A percentile compares a stretch with the other conserved stretches of the same genome.
These are phyloP conservation scores for Calocera cornea DNA, from an alignment of 768 basidiomycete species.

Conservation along the genomic window DNA sequence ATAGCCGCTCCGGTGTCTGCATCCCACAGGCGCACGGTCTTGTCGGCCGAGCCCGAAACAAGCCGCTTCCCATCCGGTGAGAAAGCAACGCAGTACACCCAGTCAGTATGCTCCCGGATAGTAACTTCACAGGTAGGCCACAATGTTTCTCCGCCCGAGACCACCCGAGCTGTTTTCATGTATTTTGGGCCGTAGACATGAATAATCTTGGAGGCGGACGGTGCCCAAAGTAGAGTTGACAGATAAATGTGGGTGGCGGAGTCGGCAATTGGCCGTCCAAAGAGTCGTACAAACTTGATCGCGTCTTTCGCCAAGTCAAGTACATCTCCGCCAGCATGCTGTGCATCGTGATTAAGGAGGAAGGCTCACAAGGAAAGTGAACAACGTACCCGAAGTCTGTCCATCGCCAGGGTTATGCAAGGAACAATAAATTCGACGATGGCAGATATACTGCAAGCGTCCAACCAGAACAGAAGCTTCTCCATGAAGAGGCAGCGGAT, in stretches of 20 bases:
- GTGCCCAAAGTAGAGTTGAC: background rate
- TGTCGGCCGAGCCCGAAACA: slow-evolving; percentile 5
- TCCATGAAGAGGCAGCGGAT: background rate
- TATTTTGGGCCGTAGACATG: background rate
- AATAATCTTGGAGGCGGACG: background rate
- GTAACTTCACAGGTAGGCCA: background rate
- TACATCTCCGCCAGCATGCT: background rate
- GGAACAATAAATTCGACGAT: background rate
- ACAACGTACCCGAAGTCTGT: too few species aligned
- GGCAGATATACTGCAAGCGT: background rate
- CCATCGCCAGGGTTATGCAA: too few species aligned
- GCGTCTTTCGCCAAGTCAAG: background rate
- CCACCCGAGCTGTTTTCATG: background rate
- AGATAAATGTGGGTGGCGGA: background rate
- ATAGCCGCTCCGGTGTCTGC: slow-evolving; percentile 26
- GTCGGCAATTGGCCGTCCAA: background rate
- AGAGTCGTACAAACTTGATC: background rate
- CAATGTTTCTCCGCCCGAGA: background rate
- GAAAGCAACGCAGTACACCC: slow-evolving; percentile 2
- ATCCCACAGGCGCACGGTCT: slow-evolving; percentile 6
- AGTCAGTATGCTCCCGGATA: background rate
- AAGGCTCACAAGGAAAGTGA: too few species aligned
- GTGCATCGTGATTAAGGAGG: too few species aligned
- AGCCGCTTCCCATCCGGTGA: slow-evolving; percentile 5
- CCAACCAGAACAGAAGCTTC: background rate